Conservation (phyloP, 202 grass and related monocot genomes). For the Hordeum pubiflorum region DNA sequence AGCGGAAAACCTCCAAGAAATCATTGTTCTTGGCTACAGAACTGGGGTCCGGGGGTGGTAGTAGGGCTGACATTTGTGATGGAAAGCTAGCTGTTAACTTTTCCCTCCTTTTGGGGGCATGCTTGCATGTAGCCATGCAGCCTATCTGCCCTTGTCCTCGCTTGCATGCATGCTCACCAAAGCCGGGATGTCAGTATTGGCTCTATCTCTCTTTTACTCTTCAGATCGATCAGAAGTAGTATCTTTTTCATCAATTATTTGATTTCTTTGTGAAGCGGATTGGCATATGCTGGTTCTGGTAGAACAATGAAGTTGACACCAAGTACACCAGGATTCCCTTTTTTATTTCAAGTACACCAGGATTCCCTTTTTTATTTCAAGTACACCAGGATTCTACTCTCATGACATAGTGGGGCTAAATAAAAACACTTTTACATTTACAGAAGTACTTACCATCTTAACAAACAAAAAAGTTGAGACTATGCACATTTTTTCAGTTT, state of each 20-base stretch:
- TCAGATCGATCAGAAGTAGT: background rate
- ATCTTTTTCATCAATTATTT: background rate
- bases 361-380: background rate
- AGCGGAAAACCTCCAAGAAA: constrained; percentile 31
- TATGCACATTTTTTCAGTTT: background rate
- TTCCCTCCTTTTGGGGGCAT: constrained; percentile 25
- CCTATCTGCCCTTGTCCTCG: constrained; percentile 25
- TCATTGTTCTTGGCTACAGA: background rate
- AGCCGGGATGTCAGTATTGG: background rate
- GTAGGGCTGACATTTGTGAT: constrained; percentile 45
- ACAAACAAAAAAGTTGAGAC: background rate
- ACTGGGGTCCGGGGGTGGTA: background rate
- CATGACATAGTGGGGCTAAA: background rate
- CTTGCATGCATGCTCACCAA: constrained; percentile 7
- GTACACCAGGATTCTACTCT: background rate
- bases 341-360: background rate
- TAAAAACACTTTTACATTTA: too few relatives aligned
- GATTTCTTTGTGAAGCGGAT: background rate
- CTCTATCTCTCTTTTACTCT: constrained; percentile 3
- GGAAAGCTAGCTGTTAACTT: constrained; percentile 28
- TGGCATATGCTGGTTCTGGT: background rate
- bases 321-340: background rate
- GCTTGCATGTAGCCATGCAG: background rate
- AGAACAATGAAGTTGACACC: background rate
- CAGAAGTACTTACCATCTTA: too few relatives aligned